These are phyloP conservation scores for Neofusicoccum sp. DNA, from an alignment of 2,329 filamentous ascomycete species.

Conservation along the genomic window DNA sequence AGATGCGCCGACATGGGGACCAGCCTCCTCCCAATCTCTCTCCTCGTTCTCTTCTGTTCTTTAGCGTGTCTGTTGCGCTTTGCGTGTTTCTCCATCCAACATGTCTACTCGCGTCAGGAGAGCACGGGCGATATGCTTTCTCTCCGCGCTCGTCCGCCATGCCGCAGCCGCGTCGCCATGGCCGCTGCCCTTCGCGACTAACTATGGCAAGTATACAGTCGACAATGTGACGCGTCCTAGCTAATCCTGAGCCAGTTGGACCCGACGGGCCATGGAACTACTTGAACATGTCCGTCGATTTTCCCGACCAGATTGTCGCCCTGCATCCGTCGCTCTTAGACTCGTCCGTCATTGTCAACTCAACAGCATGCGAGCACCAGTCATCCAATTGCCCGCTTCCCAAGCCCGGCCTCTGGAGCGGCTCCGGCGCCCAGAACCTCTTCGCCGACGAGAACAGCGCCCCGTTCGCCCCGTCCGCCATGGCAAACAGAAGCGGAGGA, in stretches of 20 bases:
- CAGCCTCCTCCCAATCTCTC: too few relatives aligned
- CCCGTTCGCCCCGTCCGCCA: neutral
- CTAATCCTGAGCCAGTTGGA: neutral
- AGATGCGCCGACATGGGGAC: too few relatives aligned
- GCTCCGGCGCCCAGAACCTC: neutral
- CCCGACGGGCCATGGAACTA: conserved; percentile 7
- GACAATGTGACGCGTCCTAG: too few relatives aligned
- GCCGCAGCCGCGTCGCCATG: too few relatives aligned
- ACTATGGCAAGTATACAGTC: too few relatives aligned
- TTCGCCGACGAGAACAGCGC: neutral
- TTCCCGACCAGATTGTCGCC: neutral
- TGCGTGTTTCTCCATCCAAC: too few relatives aligned
- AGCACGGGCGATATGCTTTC: too few relatives aligned
- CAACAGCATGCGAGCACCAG: neutral
- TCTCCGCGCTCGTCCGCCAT: too few relatives aligned
- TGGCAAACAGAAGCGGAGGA: neutral
- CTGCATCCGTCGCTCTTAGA: neutral
- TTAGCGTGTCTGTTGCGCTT: too few relatives aligned
- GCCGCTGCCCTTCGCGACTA: too few relatives aligned
- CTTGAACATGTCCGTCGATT: neutral
- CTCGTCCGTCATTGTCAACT: neutral
- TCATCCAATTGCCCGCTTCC: neutral
- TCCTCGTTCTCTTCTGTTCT: too few relatives aligned
- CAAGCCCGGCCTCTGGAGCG: neutral
- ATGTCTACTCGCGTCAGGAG: too few relatives aligned